phyloP scores from a whole-genome alignment of 208 protist genomes.

The Leishmania mexicana region DNA sequence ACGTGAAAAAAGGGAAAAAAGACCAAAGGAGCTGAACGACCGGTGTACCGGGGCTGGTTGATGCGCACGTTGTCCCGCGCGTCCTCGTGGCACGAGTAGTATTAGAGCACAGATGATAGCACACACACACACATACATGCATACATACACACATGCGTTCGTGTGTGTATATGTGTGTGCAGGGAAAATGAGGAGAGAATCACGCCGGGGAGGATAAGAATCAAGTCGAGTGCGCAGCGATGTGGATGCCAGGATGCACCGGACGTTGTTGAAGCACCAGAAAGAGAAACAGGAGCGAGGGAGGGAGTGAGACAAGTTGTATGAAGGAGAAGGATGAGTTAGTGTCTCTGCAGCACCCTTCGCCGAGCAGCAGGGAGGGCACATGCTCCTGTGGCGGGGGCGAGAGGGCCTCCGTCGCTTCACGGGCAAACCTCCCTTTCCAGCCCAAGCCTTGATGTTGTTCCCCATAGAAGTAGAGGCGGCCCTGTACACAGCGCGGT shows the following conservation, averaged over 20 bases:
- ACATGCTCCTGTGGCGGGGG: neutral
- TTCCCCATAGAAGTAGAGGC: neutral
- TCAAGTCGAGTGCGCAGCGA: neutral
- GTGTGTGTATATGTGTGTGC: neutral
- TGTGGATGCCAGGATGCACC: neutral
- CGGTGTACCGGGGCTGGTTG: neutral
- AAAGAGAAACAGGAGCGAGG: neutral
- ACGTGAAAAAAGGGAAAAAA: neutral
- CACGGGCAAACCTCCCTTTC: neutral
- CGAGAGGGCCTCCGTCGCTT: neutral
- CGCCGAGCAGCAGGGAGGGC: neutral
- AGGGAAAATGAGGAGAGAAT: neutral
- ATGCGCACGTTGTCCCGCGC: neutral
- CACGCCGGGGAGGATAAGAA: neutral
- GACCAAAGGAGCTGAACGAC: neutral
- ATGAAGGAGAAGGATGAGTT: neutral
- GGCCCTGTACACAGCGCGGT: neutral
- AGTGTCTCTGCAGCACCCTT: neutral
- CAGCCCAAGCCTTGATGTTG: neutral
- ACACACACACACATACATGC: conserved; percentile 6
- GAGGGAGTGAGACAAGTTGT: neutral
- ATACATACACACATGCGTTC: conserved; percentile 1
- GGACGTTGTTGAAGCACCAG: neutral
- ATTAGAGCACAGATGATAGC: conserved; percentile 14
- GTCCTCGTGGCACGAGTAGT: neutral